These are phyloP conservation scores for Microsporum ferrugineum DNA, from an alignment of 2,329 filamentous ascomycete genomes.

Conservation along the genomic window DNA sequence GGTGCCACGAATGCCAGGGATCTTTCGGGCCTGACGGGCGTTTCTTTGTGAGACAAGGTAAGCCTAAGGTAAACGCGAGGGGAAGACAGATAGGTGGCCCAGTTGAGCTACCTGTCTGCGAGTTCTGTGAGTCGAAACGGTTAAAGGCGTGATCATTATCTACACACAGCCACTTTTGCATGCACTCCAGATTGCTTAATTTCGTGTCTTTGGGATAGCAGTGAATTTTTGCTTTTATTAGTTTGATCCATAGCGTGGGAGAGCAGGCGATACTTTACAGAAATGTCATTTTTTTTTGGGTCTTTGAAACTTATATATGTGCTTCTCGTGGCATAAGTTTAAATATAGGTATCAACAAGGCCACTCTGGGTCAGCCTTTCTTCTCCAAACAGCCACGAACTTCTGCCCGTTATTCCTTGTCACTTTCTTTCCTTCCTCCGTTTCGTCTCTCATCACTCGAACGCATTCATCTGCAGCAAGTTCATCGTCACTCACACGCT, in stretches of 20 bases:
- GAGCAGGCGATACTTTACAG: not conserved
- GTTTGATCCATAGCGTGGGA: not conserved
- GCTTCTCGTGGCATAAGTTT: not conserved
- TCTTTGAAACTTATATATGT: not conserved
- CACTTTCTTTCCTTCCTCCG: conserved; percentile 97
- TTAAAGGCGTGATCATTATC: conserved; percentile 43
- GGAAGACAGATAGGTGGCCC: conserved; percentile 37
- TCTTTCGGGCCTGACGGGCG: conserved; percentile 49
- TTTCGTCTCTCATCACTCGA: conserved; percentile 58
- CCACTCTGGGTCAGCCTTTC: conserved; percentile 71
- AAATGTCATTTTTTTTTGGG: not conserved
- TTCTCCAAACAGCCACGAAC: conserved; percentile 77
- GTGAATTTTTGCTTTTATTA: not conserved
- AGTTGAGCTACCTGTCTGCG: conserved; percentile 50
- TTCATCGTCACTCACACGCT: conserved; percentile 52
- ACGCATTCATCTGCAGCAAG: conserved; percentile 49
- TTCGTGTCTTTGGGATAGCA: not conserved
- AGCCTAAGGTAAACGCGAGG: conserved; percentile 34
- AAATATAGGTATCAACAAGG: not conserved
- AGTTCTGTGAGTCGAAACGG: conserved; percentile 50
- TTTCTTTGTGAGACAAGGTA: conserved; percentile 51
- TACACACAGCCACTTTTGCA: not conserved
- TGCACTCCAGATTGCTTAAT: not conserved
- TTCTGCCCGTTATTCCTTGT: conserved; percentile 80
- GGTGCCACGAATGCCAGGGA: conserved; percentile 56